phyloP scores from a whole-genome alignment of 768 basidiomycete genomes.

The Russula earlei region DNA sequence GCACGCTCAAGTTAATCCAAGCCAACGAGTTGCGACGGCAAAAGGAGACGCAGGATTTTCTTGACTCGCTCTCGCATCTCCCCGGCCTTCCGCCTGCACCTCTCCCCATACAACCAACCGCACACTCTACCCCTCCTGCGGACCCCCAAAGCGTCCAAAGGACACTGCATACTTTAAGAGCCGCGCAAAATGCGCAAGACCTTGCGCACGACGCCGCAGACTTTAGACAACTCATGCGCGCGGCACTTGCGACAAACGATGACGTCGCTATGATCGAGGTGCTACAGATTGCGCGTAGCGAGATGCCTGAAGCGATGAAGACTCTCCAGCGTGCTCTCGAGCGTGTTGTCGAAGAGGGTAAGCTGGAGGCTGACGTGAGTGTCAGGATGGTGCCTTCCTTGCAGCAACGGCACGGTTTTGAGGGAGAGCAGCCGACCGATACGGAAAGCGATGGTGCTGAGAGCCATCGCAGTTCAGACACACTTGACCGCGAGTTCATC shows the following conservation, averaged over 20 bases:
- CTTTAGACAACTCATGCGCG: conserved; percentile 48
- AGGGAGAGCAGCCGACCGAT: not conserved
- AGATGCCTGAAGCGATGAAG: conserved; percentile 77
- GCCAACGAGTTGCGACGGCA: conserved; percentile 30
- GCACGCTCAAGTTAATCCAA: conserved; percentile 44
- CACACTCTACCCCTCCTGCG: conserved; percentile 18
- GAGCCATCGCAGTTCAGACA: conserved; percentile 28
- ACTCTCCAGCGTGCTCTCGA: conserved; percentile 64
- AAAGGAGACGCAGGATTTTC: conserved; percentile 30
- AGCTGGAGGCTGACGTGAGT: conserved; percentile 20
- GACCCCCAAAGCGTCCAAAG: conserved; percentile 5
- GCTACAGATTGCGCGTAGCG: conserved; percentile 51
- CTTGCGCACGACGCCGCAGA: conserved; percentile 43
- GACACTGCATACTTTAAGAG: conserved; percentile 22
- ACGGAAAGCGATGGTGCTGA: not conserved
- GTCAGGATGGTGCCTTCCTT: not conserved
- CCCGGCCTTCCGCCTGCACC: conserved; percentile 1
- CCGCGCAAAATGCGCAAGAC: conserved; percentile 40
- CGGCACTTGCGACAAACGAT: conserved; percentile 44
- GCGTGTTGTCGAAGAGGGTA: conserved; percentile 31
- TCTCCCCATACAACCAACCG: not conserved
- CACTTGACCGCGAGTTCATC: conserved; percentile 60
- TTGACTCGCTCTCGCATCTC: conserved; percentile 26
- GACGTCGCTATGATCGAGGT: conserved; percentile 57
- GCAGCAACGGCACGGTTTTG: not conserved